phyloP scores from a whole-genome alignment of 345 rosid species.

The Syzygium grande region DNA sequence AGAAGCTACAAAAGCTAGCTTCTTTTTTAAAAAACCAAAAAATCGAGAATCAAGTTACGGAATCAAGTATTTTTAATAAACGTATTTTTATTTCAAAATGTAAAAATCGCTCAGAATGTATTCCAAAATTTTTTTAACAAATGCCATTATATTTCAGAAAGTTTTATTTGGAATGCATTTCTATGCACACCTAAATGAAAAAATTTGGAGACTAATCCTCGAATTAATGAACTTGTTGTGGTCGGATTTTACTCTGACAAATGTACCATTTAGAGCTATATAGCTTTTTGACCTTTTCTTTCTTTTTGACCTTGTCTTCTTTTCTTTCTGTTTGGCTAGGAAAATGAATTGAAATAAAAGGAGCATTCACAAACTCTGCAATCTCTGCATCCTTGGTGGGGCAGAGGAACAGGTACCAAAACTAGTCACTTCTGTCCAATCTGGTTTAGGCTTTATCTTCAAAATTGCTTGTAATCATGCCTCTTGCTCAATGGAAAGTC shows the following conservation, averaged over 20 bases:
- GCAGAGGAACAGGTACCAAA: background rate
- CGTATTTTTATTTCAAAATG: too few species aligned
- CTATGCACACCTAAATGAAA: too few species aligned
- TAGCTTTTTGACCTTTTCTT: background rate
- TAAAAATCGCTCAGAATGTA: too few species aligned
- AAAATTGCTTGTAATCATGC: background rate
- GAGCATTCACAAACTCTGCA: background rate
- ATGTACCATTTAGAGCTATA: background rate
- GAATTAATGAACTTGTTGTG: background rate
- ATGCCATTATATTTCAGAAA: too few species aligned
- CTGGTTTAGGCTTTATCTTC: background rate
- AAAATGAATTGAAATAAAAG: background rate
- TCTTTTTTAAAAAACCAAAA: too few species aligned
- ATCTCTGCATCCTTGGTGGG: background rate
- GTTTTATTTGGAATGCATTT: too few species aligned
- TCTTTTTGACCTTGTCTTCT: background rate
- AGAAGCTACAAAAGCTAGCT: too few species aligned
- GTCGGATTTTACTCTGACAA: background rate
- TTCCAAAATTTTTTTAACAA: too few species aligned
- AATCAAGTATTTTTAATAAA: too few species aligned
- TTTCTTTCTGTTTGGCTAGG: background rate
- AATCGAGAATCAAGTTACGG: too few species aligned
- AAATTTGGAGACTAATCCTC: background rate
- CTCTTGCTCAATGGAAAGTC: background rate
- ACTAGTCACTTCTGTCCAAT: background rate